Base-by-base conservation (phyloP, 2,329 filamentous ascomycete genomes). In the Fusarium sp. region DNA sequence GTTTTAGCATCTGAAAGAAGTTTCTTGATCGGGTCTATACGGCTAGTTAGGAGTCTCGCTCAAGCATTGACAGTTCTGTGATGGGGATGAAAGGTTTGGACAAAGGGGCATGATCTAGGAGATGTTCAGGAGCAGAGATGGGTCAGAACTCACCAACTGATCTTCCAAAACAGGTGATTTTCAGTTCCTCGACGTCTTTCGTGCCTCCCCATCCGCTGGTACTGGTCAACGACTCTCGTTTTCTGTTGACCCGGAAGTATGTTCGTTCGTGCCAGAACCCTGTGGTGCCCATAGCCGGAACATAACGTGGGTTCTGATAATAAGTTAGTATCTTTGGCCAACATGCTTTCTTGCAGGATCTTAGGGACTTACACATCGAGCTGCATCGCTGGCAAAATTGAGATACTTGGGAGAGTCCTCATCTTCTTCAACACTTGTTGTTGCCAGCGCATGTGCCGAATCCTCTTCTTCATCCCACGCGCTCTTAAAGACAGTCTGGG, bases 301-400 rank as follows among this genome's bases (percentile, higher is more conserved):
- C 82, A 65, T 84, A 89, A 34, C 84, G 81, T 2, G 86, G 85
- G 10, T 81, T 81, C 78, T 84, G 43, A 7, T 5, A 17, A 15
- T 2, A 2, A 14, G 36, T 71, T 4, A 67, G 46, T 34, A 17
- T 5, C 5, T 7, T 31, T 33, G 7, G 17, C 9, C 7, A 33
- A 4, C 15, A 36, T 8, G 2, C 17, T 22, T 10, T 15, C 13
- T 24, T 24, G 6, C 15, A 26, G 15, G 11, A 19, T 6, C 1
- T 4, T 10, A 34, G 14, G 14, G 7, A 76, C 81, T 75, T 65
- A 84, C 82, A 36, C 82, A 80, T 75, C 83, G 84, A 13, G 85
- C 84, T 64, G 87, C 84, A 63, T 88, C 85, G 64, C 85, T 87
- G 5, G 87, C 86, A 76, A 89, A 89, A 74, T 89, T 89, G 50